Evolutionary conservation across 495 filamentous ascomycete species (phyloP), one percentile per base, ranked within the genome.

Genomic region (Terfezia claveryi): DNA sequence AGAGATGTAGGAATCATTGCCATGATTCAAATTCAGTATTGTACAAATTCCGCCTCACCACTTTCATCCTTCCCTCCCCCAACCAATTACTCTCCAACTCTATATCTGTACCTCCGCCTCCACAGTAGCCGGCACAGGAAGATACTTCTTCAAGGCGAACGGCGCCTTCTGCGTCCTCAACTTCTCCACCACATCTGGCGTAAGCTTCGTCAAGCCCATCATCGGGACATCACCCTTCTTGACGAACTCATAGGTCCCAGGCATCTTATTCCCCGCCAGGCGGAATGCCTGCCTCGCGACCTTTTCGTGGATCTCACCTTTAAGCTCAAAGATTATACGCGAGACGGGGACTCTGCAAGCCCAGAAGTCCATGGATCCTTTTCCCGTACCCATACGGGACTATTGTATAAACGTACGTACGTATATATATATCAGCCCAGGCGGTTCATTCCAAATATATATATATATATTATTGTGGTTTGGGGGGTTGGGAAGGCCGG

Each of bases 301-400:
- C 72, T 94, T 82, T 72, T 99, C 91, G 74, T 99, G 91, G 55
- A 95, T 57, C 59, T 87, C 76, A 36, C 88, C 92, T 66, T 83
- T 87, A 57, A 99, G 70, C 70, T 99, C 91, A 58, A 99, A 86
- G 14, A 96, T 72, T 41, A 99, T 74, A 67, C 85, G 81, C 68
- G 81, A 89, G 55, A 95, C 83, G 11, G 84, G 79, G 57, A 94
- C 78, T 62, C 88, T 79, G 14, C 81, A 74, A 32, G 89, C 85
- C 91, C 91, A 99, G 70, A 91, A 84, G 69, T 96, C 91, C 68
- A 96, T 95, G 58, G 79, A 81, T 60, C 91, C 91, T 71, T 96
- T 99, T 67, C 91, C 91, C 72, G 94, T 96, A 69, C 91, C 92
- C 91, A 99, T 99, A 74, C 92, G 81, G 60, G 80, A 70, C 76